Conservation (phyloP, 2,329 filamentous ascomycete genomes). For the Aspergillus fijiensis region DNA sequence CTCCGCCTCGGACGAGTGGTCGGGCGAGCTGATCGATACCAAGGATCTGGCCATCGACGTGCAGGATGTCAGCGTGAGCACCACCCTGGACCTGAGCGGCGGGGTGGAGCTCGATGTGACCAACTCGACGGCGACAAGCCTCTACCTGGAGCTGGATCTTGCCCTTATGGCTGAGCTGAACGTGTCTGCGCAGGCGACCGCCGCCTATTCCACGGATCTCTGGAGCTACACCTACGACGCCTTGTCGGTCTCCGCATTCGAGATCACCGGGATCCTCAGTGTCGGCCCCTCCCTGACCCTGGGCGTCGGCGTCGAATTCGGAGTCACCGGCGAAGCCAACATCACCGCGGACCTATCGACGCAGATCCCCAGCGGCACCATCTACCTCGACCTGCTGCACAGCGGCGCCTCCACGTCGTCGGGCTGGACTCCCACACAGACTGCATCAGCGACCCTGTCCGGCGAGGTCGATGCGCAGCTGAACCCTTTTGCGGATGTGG, state of each 20-base stretch:
- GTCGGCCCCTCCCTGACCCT: background rate
- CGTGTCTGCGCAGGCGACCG: background rate
- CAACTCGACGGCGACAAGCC: background rate
- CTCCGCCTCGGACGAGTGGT: background rate
- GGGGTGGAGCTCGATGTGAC: background rate
- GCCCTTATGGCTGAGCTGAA: background rate
- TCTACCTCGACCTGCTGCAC: background rate
- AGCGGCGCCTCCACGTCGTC: background rate
- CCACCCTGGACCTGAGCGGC: background rate
- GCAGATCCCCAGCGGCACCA: background rate
- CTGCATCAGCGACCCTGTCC: background rate
- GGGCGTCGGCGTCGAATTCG: background rate
- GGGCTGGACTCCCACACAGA: background rate
- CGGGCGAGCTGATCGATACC: background rate
- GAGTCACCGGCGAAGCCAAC: background rate
- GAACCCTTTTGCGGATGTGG: background rate
- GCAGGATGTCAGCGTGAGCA: background rate
- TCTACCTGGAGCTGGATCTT: background rate
- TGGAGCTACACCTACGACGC: background rate
- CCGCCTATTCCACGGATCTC: background rate
- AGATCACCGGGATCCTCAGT: background rate
- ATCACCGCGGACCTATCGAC: background rate
- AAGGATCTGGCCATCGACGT: background rate
- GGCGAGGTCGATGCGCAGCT: background rate
- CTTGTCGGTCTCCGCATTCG: background rate